phyloP scores from a whole-genome alignment of 208 protist species.

The Wallacemonas sp. region DNA sequence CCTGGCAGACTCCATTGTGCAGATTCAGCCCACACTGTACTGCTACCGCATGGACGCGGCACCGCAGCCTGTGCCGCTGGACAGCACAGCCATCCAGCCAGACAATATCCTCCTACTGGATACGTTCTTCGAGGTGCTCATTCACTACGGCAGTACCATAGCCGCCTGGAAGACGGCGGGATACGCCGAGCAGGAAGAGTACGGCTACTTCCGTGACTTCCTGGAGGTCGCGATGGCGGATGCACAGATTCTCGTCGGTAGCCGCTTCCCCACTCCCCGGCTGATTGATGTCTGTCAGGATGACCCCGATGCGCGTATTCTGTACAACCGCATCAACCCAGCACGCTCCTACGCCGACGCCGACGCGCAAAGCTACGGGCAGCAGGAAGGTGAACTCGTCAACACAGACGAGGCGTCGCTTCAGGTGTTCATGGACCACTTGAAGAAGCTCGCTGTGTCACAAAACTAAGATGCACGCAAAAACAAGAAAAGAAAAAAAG shows the following conservation, averaged over 20 bases:
- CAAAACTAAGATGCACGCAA: constrained; percentile 38
- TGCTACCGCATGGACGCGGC: constrained; percentile 93
- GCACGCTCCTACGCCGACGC: constrained; percentile 92
- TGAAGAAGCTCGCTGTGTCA: constrained; percentile 96
- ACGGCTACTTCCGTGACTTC: constrained; percentile 95
- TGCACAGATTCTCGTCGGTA: constrained; percentile 84
- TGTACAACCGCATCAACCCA: constrained; percentile 98
- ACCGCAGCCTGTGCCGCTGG: constrained; percentile 91
- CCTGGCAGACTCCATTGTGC: constrained; percentile 93
- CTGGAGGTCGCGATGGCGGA: constrained; percentile 93
- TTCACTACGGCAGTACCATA: constrained; percentile 96
- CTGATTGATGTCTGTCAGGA: constrained; percentile 97
- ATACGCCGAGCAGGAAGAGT: constrained; percentile 93
- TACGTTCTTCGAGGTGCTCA: constrained; percentile 98
- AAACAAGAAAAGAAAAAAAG: too few relatives aligned
- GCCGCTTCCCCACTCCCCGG: constrained; percentile 95
- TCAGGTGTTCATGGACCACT: constrained; percentile 96
- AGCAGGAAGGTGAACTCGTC: constrained; percentile 84
- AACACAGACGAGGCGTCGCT: constrained; percentile 98
- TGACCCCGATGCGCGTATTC: constrained; percentile 95
- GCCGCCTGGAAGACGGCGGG: constrained; percentile 94
- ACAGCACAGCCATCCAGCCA: constrained; percentile 82
- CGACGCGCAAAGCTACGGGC: constrained; percentile 44
- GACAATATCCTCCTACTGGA: constrained; percentile 98
- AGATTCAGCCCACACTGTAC: constrained; percentile 98